A percentile compares a stretch with the other conserved stretches of the same genome.
These are phyloP conservation scores for Ophiostoma himal-ulmi DNA, from an alignment of 2,329 filamentous ascomycete genomes.

Conservation along the genomic window DNA sequence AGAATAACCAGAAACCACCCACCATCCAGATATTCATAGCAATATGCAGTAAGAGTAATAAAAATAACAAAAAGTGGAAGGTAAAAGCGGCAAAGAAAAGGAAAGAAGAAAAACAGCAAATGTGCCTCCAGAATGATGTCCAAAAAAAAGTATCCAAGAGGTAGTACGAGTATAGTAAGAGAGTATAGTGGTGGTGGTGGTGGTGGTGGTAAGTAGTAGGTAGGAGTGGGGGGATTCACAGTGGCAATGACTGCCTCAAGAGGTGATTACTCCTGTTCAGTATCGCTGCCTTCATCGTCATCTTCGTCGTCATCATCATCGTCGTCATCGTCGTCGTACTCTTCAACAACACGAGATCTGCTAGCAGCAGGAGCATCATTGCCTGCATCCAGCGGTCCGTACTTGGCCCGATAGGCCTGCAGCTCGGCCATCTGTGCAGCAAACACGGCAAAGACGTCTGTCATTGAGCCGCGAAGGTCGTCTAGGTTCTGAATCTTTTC, in stretches of 20 bases:
- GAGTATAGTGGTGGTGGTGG: background rate
- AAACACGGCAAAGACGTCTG: slow-evolving; percentile 60
- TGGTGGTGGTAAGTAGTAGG: background rate
- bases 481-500: slow-evolving; percentile 56
- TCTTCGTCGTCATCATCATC: slow-evolving; percentile 18
- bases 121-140: background rate
- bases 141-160: background rate
- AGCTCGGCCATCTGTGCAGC: slow-evolving; percentile 58
- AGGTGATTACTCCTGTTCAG: slow-evolving; percentile 32
- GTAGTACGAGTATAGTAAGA: background rate
- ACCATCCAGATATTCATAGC: background rate
- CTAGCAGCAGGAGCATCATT: background rate
- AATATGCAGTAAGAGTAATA: background rate
- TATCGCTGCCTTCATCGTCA: slow-evolving; percentile 33
- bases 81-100: too few relatives aligned
- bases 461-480: slow-evolving; percentile 72
- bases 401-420: slow-evolving; percentile 52
- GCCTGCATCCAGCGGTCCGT: slow-evolving; percentile 39
- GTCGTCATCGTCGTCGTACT: slow-evolving; percentile 16
- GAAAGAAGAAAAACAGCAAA: background rate
- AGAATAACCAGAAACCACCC: background rate
- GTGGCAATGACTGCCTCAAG: background rate
- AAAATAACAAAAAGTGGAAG: background rate
- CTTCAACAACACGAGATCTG: slow-evolving; percentile 8
- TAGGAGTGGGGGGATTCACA: background rate